These are phyloP conservation scores for Vitis rupestris DNA, from an alignment of 164 flowering plant genomes.

Conservation along the genomic window DNA sequence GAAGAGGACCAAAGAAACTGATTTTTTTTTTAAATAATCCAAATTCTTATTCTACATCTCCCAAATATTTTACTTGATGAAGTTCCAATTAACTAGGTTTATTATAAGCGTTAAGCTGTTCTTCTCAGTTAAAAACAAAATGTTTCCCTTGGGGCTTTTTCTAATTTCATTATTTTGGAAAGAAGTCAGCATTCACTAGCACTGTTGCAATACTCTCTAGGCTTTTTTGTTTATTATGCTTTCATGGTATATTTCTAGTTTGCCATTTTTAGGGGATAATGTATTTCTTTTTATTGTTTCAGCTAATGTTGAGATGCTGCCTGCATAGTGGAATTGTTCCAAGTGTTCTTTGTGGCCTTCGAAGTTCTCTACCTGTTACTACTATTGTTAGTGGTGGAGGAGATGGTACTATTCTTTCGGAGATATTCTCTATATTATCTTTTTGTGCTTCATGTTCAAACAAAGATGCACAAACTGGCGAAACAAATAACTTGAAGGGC, in stretches of 20 bases:
- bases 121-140: neutral
- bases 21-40: neutral
- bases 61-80: neutral
- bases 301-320: slow-evolving; percentile 82
- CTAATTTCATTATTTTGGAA: too few relatives aligned
- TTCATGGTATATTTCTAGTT: too few relatives aligned
- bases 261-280: too few relatives aligned
- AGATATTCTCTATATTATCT: slow-evolving; percentile 69
- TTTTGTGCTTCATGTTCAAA: slow-evolving; percentile 45
- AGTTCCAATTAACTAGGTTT: neutral
- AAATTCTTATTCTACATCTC: neutral
- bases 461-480: slow-evolving; percentile 53
- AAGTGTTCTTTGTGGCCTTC: slow-evolving; percentile 75
- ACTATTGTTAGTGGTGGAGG: slow-evolving; percentile 84
- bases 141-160: too few relatives aligned
- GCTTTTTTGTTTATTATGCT: neutral
- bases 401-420: slow-evolving; percentile 81
- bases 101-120: neutral
- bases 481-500: slow-evolving; percentile 40
- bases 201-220: too few relatives aligned
- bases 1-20: neutral
- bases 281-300: slow-evolving; percentile 28
- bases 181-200: too few relatives aligned
- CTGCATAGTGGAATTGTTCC: slow-evolving; percentile 48
- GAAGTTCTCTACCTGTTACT: slow-evolving; percentile 68